These are phyloP conservation scores for Solanum hybrid DNA, from an alignment of 305 asterid genomes.

Conservation along the genomic window DNA sequence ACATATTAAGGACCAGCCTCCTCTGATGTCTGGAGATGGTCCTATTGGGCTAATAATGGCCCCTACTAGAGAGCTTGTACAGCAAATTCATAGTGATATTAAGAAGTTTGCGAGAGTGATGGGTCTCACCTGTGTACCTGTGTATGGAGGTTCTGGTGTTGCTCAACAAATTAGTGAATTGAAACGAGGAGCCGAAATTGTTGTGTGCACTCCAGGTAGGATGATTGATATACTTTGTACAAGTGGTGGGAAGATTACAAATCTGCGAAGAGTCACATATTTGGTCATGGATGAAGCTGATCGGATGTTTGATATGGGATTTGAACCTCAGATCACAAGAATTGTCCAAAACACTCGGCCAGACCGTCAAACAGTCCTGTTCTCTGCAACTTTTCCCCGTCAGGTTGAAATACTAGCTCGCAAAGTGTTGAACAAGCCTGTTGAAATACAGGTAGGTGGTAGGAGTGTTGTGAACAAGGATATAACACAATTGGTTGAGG, in stretches of 20 bases:
- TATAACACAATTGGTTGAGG: conserved; percentile 80
- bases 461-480: conserved; percentile 98
- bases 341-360: conserved; percentile 90
- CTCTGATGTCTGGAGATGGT: conserved; percentile 81
- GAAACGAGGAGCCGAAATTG: conserved; percentile 94
- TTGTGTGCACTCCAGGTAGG: conserved; percentile 96
- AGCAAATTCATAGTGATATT: conserved; percentile 82
- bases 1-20: conserved; percentile 92
- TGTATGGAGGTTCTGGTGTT: conserved; percentile 96
- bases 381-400: conserved; percentile 97
- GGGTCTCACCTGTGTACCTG: conserved; percentile 87
- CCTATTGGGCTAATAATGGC: conserved; percentile 96
- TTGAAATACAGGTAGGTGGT: conserved; percentile 94
- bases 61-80: conserved; percentile 96
- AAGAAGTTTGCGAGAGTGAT: conserved; percentile 69
- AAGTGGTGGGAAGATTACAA: conserved; percentile 86
- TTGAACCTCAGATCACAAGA: conserved; percentile 93
- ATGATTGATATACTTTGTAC: conserved; percentile 96
- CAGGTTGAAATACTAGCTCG: conserved; percentile 95
- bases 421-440: conserved; percentile 80
- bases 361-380: conserved; percentile 89
- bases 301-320: conserved; percentile 98
- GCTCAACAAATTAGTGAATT: conserved; percentile 97
- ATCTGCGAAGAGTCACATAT: conserved; percentile 86
- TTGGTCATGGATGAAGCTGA: conserved; percentile 99